Base-by-base conservation (phyloP, 805 yeast species). In the Yarrowia sp. region DNA sequence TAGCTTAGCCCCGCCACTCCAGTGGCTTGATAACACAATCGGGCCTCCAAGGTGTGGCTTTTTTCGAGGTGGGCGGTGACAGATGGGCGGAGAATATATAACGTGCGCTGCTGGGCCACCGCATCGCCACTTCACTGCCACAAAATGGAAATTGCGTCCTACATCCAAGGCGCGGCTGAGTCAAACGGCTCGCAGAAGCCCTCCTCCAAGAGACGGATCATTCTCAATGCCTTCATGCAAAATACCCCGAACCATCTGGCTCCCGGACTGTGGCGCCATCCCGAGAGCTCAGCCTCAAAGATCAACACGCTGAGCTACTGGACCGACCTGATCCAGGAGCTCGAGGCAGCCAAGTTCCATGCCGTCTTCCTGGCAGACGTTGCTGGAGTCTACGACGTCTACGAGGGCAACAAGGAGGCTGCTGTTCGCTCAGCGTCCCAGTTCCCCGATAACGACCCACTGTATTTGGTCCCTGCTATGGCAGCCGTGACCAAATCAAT, bases 401-500 rank as follows among this genome's bases (percentile, higher is more conserved):
- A 74, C 63, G 70, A 75, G 63, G 81, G 81, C 12, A 76, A 74
- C 65, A 68, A 72, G 47, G 68, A 65, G 8, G 74, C 74, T 9
- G 49, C 78, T 35, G 77, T 78, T 6, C 68, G 63, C 38, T 62
- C 69, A 0, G 76, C 72, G 8, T 65, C 73, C 12, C 75, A 74
- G 58, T 68, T 68, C 66, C 80, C 80, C 7, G 73, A 74, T 5
- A 72, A 67, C 42, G 80, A 76, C 46, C 80, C 80, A 4, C 68
- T 73, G 44, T 72, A 74, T 13, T 70, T 72, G 6, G 73, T 77
- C 3, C 65, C 76, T 6, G 79, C 78, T 1, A 75, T 78, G 74
- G 81, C 81, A 25, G 72, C 78, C 6, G 78, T 76, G 6, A 79
- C 81, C 6, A 70, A 73, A 58, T 73, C 73, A 25, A 63, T 78